Conservation (phyloP, 768 basidiomycete genomes). For the Lactarius psammicola region DNA sequence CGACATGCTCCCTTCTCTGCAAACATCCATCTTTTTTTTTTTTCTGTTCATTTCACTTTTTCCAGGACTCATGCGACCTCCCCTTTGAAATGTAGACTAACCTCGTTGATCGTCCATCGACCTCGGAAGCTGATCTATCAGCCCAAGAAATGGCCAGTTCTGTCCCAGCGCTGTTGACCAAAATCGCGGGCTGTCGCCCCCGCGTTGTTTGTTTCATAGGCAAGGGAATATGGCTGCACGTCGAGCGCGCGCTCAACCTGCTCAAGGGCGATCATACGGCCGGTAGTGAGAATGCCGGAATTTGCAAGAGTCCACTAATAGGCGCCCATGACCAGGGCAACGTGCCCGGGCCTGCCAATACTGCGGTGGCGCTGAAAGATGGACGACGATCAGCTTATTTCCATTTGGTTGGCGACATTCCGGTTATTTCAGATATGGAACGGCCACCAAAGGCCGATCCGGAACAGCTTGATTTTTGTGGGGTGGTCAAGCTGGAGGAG, state of each 20-base stretch:
- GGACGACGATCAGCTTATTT: neutral
- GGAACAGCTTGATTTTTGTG: neutral
- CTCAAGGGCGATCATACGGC: neutral
- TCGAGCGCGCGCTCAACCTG: slow-evolving; percentile 37
- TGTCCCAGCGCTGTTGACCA: slow-evolving; percentile 58
- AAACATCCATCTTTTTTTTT: neutral
- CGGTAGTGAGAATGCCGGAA: neutral
- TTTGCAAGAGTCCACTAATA: neutral
- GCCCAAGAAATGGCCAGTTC: slow-evolving; percentile 48
- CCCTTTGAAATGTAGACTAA: slow-evolving; percentile 56
- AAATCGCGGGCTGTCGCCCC: slow-evolving; percentile 57
- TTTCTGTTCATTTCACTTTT: neutral
- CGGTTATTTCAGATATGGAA: neutral
- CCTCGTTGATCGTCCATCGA: slow-evolving; percentile 66
- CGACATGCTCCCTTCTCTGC: neutral
- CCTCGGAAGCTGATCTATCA: slow-evolving; percentile 59
- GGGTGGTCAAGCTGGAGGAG: neutral
- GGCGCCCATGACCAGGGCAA: neutral
- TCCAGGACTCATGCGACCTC: neutral
- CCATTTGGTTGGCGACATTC: neutral
- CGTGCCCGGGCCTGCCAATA: neutral
- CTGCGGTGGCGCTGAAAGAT: neutral
- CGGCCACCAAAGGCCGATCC: slow-evolving; percentile 4
- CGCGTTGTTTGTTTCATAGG: slow-evolving; percentile 78
- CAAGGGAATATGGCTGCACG: slow-evolving; percentile 55